Evolutionary conservation across 106 monocot species (phyloP), one percentile per base, ranked within the genome.

Genomic region (Ottelia alismoides): DNA sequence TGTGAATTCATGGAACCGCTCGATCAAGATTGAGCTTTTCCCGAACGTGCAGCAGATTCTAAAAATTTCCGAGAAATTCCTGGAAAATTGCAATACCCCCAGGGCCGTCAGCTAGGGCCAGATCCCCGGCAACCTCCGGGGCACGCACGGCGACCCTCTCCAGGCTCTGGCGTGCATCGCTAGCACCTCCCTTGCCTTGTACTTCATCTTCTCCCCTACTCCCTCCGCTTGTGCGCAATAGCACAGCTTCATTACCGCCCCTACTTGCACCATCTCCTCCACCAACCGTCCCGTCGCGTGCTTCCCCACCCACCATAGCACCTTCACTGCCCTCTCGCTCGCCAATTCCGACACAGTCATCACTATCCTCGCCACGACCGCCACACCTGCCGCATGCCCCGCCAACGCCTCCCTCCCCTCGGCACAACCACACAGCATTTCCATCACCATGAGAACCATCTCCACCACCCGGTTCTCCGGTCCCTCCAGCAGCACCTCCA

Each of bases 241-340:
- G 22, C 74, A 81, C 21, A 91, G 69, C 64, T 85, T 91, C 0
- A 63, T 22, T n/a, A 84, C 90, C 31, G 49, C 72, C 9, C 90
- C 80, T n/a, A 70, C 61, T 51, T 63, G 55, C 71, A 68, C 11
- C 84, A 91, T 81, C 80, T 91, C 90, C 56, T 75, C 56, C 28
- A 80, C 45, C 23, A 89, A 53, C 3, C 28, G 62, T 30, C 69
- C 68, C 17, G 69, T 62, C 25, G 78, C 73, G 28, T 60, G 58
- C 72, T 57, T 71, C 19, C 57, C 28, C 19, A 91, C 22, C 50
- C 70, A 67, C 43, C 60, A 30, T 53, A 92, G 31, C 2, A 82
- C 52, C 71, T 71, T 73, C 62, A 92, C 76, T 6, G 70, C 78
- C 51, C 57, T 49, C 30, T 83, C 82, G 28, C 50, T 82, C 27